Base-by-base conservation (phyloP, 225 moss, liverwort and hornwort genomes). In the Bryum argenteum region DNA sequence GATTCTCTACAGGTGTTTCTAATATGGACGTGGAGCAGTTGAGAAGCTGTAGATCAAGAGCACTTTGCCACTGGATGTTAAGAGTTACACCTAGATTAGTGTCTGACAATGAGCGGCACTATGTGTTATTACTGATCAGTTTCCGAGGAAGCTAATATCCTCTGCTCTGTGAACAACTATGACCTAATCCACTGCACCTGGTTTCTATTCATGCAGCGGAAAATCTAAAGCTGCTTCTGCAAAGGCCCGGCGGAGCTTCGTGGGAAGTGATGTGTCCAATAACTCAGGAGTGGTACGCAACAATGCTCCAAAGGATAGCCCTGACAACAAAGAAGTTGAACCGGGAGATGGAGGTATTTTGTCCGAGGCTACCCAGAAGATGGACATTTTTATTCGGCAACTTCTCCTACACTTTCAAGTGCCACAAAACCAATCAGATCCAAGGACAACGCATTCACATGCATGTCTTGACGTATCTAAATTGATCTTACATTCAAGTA, bases 331-430 rank as follows among this genome's bases (percentile, higher is more conserved):
- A 61, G 77, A 82, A 54, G 74, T 78, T 33, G 67, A 65, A 43
- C 37, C 57, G 26, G 83, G 58, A 22, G 70, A 71, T 9, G 72
- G 86, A 66, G 70, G 64, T 47, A 40, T 64, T 11, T 11, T 57
- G 23, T 81, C 62, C 15, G 76, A 84, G 71, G 68, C 22, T 1
- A 81, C 76, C 54, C 55, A 81, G 63, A 84, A 75, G 70, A 76
- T 86, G 73, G 72, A 89, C 19, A 16, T 22, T 56, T 86, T 84
- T 62, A 80, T 80, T 72, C 74, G 70, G 42, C 79, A 91, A 84
- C 91, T 93, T 39, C 66, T 48, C 12, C 39, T 55, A 24, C 16
- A 66, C 14, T 38, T n/a, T 33, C 8, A 21, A 20, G 20, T 21
- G 2, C 43, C 14, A 11, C 6, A 52, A 26, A 26, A 26, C 4